Conservation (phyloP, 192 early-diverging fungal genomes). For the Pilobolus umbonatus region DNA sequence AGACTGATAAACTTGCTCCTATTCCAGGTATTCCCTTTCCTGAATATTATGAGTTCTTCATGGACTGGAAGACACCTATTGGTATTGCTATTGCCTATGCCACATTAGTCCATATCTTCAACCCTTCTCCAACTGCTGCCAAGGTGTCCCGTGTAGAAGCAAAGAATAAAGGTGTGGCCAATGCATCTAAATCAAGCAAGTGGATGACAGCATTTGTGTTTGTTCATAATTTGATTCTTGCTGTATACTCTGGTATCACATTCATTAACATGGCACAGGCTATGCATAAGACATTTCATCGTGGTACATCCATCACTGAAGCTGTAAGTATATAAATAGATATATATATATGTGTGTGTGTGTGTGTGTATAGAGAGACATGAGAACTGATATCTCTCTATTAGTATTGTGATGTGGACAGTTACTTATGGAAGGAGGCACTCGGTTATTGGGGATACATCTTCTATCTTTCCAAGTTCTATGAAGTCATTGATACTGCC, state of each 20-base stretch:
- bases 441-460: slow-evolving; percentile 80
- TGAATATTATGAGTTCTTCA: slow-evolving; percentile 63
- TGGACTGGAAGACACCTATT: slow-evolving; percentile 66
- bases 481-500: slow-evolving; percentile 85
- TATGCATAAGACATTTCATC: slow-evolving; percentile 49
- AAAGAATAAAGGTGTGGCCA: slow-evolving; percentile 40
- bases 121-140: slow-evolving; percentile 42
- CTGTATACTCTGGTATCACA: slow-evolving; percentile 66
- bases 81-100: slow-evolving; percentile 52
- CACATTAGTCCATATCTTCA: slow-evolving; percentile 37
- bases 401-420: slow-evolving; percentile 62
- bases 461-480: slow-evolving; percentile 88
- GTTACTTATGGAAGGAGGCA: slow-evolving; percentile 61
- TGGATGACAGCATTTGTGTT: slow-evolving; percentile 72
- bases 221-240: slow-evolving; percentile 69
- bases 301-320: slow-evolving; percentile 41
- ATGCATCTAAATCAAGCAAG: slow-evolving; percentile 23
- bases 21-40: slow-evolving; percentile 57
- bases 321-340: slow-evolving; percentile 48
- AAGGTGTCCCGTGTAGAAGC: slow-evolving; percentile 55
- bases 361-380: background rate
- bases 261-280: slow-evolving; percentile 58
- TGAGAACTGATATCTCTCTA: background rate
- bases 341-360: background rate
- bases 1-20: slow-evolving; percentile 17